These are phyloP conservation scores for Trichoderma endophyticum DNA, from an alignment of 2,329 filamentous ascomycete species.

Conservation along the genomic window DNA sequence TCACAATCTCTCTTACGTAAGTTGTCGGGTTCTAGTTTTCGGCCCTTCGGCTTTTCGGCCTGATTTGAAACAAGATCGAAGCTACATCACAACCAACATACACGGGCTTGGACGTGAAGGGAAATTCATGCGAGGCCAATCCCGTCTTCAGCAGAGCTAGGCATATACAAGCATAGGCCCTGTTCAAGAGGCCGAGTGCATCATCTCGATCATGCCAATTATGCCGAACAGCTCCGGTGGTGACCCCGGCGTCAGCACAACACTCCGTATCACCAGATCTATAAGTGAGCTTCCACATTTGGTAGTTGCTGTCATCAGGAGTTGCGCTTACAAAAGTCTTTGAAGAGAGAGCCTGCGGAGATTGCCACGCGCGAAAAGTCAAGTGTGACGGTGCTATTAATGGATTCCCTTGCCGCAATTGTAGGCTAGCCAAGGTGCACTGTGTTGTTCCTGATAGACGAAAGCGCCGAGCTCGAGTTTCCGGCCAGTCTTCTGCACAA, in stretches of 20 bases:
- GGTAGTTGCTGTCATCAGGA: not conserved
- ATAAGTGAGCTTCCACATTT: not conserved
- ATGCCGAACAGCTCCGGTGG: not conserved
- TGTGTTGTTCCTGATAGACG: not conserved
- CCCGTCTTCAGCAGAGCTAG: not conserved
- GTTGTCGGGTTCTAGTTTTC: not conserved
- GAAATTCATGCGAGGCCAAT: not conserved
- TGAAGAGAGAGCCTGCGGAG: slow-evolving; percentile 3
- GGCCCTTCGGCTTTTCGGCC: not conserved
- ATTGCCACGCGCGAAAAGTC: slow-evolving; percentile 11
- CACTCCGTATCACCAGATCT: not conserved
- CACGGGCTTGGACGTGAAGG: not conserved
- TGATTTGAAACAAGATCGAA: not conserved
- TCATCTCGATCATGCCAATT: not conserved
- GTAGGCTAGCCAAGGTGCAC: not conserved
- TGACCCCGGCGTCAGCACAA: not conserved
- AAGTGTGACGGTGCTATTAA: slow-evolving; percentile 2
- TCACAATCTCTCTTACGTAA: not conserved
- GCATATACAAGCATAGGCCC: not conserved
- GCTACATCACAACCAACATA: not conserved
- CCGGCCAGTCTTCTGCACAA: not conserved
- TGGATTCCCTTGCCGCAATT: slow-evolving; percentile 1
- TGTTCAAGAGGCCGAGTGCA: not conserved
- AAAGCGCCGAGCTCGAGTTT: not conserved
- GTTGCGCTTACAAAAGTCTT: not conserved